A percentile compares a stretch with the other conserved stretches of the same genome.
These are phyloP conservation scores for Aotearoamyces nothofagi DNA, from an alignment of 2,329 filamentous ascomycete genomes.

Conservation along the genomic window DNA sequence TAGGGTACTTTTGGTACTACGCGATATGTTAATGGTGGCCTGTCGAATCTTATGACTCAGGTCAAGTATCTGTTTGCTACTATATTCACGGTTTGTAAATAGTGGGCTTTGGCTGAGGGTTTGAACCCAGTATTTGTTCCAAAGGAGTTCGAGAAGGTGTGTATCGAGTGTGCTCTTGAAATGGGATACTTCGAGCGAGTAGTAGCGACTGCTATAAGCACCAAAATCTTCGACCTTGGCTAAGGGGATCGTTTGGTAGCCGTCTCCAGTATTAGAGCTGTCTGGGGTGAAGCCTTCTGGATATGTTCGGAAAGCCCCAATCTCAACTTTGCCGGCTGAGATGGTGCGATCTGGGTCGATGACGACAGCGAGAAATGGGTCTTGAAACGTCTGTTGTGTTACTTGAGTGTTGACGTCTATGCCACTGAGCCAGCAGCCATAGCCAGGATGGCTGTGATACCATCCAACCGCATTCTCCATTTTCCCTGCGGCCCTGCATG, in stretches of 20 bases:
- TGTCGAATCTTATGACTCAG: slow-evolving; percentile 69
- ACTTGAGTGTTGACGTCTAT: slow-evolving; percentile 87
- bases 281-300: slow-evolving; percentile 55
- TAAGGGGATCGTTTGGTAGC: slow-evolving; percentile 69
- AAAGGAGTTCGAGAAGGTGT: slow-evolving; percentile 73
- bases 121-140: slow-evolving; percentile 99
- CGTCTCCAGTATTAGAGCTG: slow-evolving; percentile 31
- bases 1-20: slow-evolving; percentile 20
- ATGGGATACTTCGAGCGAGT: slow-evolving; percentile 78
- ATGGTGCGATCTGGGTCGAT: slow-evolving; percentile 95
- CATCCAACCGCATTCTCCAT: slow-evolving; percentile 91
- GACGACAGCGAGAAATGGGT: slow-evolving; percentile 90
- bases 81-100: slow-evolving; percentile 84
- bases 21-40: slow-evolving; percentile 28
- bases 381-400: slow-evolving; percentile 71
- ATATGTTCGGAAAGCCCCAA: slow-evolving; percentile 89
- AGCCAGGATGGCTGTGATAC: slow-evolving; percentile 97
- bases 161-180: slow-evolving; percentile 89
- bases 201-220: slow-evolving; percentile 81
- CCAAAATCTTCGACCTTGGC: slow-evolving; percentile 93
- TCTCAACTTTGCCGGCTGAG: slow-evolving; percentile 83
- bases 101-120: slow-evolving; percentile 85
- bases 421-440: slow-evolving; percentile 93
- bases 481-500: slow-evolving; percentile 61
- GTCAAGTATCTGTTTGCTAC: slow-evolving; percentile 83